A percentile compares a stretch with the other conserved stretches of the same genome.
phyloP scores from a whole-genome alignment of 1,139 yeast species.

The Yamadazyma pseudoaaseri region DNA sequence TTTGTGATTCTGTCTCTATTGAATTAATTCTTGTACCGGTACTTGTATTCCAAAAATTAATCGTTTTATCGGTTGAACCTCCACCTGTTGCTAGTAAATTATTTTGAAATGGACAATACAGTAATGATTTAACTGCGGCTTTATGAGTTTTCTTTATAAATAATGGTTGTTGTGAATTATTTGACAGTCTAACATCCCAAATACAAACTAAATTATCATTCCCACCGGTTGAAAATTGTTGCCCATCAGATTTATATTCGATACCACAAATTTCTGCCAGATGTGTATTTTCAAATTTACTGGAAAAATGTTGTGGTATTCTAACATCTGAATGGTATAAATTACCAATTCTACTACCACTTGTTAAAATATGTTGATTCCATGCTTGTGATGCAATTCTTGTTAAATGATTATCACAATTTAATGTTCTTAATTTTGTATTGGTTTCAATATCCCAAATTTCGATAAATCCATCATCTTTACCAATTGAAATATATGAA shows the following conservation, averaged over 20 bases:
- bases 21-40: slow-evolving; percentile 87
- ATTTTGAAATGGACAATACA: slow-evolving; percentile 91
- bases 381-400: slow-evolving; percentile 86
- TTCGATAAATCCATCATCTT: slow-evolving; percentile 81
- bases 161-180: slow-evolving; percentile 49
- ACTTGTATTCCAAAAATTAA: slow-evolving; percentile 94
- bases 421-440: slow-evolving; percentile 74
- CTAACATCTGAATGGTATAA: slow-evolving; percentile 94
- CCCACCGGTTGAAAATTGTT: slow-evolving; percentile 89
- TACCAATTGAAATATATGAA: slow-evolving; percentile 80
- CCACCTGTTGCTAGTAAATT: slow-evolving; percentile 94
- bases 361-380: slow-evolving; percentile 77
- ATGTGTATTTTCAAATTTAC: slow-evolving; percentile 54
- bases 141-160: slow-evolving; percentile 77
- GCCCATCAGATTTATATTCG: slow-evolving; percentile 81
- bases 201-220: slow-evolving; percentile 91
- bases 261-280: slow-evolving; percentile 92
- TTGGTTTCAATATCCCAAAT: slow-evolving; percentile 91
- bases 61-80: slow-evolving; percentile 85
- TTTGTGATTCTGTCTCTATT: slow-evolving; percentile 91
- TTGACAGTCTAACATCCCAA: slow-evolving; percentile 84
- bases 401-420: slow-evolving; percentile 57
- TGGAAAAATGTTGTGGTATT: slow-evolving; percentile 70
- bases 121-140: slow-evolving; percentile 94
- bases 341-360: slow-evolving; percentile 82